Conservation (phyloP, 805 yeast species). For the Starmerella floris region DNA sequence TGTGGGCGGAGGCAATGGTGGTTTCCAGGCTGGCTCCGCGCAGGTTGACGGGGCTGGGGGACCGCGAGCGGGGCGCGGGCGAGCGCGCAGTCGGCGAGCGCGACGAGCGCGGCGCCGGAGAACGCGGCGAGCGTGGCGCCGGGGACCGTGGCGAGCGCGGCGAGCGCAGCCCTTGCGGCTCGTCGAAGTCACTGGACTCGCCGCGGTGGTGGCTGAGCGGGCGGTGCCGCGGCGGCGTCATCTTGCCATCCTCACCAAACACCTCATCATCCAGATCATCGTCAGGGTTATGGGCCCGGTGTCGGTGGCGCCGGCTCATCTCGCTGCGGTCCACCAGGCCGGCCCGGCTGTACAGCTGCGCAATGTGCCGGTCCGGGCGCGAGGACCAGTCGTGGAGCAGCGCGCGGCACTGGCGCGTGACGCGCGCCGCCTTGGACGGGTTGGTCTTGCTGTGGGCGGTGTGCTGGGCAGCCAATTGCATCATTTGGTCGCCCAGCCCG, state of each 20-base stretch:
- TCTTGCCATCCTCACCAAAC: constrained; percentile 6
- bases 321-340: constrained; percentile 10
- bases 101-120: background rate
- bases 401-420: constrained; percentile 36
- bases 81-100: background rate
- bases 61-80: constrained; percentile 7
- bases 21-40: constrained; percentile 20
- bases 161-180: background rate
- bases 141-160: background rate
- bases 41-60: constrained; percentile 19
- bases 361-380: constrained; percentile 14
- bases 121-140: background rate
- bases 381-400: constrained; percentile 56
- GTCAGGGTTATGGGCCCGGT: constrained; percentile 14
- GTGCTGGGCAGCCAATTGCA: constrained; percentile 35
- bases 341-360: constrained; percentile 9
- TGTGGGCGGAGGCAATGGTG: constrained; percentile 36
- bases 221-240: background rate
- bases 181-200: background rate
- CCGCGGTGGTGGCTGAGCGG: background rate
- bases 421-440: constrained; percentile 21
- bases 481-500: constrained; percentile 26
- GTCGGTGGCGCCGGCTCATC: constrained; percentile 2
- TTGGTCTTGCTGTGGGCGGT: constrained; percentile 21
- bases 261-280: constrained; percentile 15